These are phyloP conservation scores for Starmerella powellii DNA, from an alignment of 805 yeast genomes.

Conservation along the genomic window DNA sequence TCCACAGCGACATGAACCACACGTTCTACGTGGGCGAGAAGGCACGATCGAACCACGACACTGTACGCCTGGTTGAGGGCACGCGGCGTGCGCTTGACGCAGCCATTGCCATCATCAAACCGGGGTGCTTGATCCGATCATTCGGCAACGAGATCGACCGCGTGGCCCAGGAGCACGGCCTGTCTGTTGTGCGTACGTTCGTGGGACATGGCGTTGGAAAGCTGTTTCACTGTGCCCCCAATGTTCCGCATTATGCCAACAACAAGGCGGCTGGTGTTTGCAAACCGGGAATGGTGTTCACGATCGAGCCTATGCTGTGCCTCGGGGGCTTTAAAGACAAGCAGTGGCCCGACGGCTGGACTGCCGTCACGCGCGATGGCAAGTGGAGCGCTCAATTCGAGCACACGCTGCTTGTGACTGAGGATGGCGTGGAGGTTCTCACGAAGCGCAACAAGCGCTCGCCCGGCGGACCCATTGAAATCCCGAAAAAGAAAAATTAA, in stretches of 20 bases:
- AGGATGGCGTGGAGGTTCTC: constrained; percentile 80
- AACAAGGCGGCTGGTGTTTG: constrained; percentile 89
- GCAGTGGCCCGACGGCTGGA: constrained; percentile 98
- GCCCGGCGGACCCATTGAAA: constrained; percentile 67
- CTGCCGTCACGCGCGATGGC: constrained; percentile 84
- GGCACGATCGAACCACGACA: constrained; percentile 63
- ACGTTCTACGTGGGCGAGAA: constrained; percentile 93
- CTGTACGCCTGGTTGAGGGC: constrained; percentile 82
- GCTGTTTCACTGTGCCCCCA: constrained; percentile 84
- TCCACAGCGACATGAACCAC: constrained; percentile 90
- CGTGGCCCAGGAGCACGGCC: constrained; percentile 63
- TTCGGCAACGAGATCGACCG: constrained; percentile 80
- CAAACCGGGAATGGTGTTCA: constrained; percentile 92
- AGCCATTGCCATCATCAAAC: constrained; percentile 78
- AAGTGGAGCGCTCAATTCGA: constrained; percentile 81
- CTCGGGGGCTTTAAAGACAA: constrained; percentile 69
- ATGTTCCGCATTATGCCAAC: constrained; percentile 84
- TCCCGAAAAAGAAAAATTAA: constrained; percentile 18
- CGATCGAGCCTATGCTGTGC: constrained; percentile 95
- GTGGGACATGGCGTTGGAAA: constrained; percentile 89
- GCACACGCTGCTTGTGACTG: constrained; percentile 85
- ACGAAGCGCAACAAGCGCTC: constrained; percentile 68
- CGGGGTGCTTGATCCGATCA: constrained; percentile 78
- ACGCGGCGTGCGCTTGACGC: constrained; percentile 75
- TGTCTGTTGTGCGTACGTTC: constrained; percentile 80